Evolutionary conservation across 2,329 filamentous ascomycete species (phyloP).

Genomic region (Pestalotiopsis sp.): DNA sequence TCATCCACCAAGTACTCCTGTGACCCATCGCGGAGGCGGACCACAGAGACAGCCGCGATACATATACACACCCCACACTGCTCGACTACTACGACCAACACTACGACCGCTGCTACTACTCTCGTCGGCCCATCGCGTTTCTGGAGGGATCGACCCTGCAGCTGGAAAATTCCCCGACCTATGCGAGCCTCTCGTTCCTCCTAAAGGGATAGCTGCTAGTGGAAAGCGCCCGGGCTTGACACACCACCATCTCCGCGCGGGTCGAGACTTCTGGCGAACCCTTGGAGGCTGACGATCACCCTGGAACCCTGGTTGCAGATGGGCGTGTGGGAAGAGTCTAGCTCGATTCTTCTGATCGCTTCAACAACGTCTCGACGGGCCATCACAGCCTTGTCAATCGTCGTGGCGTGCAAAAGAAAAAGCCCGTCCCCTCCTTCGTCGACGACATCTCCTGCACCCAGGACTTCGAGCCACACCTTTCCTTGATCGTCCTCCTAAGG

Average conservation of each 20-base stretch:
- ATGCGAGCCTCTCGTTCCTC: conserved; percentile 26
- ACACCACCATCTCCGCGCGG: conserved; percentile 30
- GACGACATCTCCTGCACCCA: conserved; percentile 3
- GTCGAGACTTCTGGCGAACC: conserved; percentile 17
- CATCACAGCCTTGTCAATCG: conserved; percentile 33
- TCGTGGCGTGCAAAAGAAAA: conserved; percentile 30
- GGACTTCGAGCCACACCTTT: conserved; percentile 12
- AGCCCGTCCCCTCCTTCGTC: conserved; percentile 7
- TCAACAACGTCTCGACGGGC: conserved; percentile 22
- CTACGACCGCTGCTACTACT: conserved; percentile 22
- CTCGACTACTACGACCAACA: conserved; percentile 13
- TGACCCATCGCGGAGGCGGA: neutral
- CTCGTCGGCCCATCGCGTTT: neutral
- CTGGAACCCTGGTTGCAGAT: conserved; percentile 25
- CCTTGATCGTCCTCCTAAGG: conserved; percentile 7
- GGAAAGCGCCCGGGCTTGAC: conserved; percentile 28
- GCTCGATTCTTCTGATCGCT: conserved; percentile 23
- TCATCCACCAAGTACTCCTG: no score
- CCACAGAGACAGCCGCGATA: neutral
- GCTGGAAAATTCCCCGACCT: conserved; percentile 27
- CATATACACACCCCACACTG: neutral
- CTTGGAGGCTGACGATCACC: conserved; percentile 19
- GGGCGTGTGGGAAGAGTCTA: conserved; percentile 24
- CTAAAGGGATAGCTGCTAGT: conserved; percentile 20
- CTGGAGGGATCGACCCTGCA: conserved; percentile 34